phyloP scores from a whole-genome alignment of 164 flowering plant genomes.

The Dillenia turbinata region DNA sequence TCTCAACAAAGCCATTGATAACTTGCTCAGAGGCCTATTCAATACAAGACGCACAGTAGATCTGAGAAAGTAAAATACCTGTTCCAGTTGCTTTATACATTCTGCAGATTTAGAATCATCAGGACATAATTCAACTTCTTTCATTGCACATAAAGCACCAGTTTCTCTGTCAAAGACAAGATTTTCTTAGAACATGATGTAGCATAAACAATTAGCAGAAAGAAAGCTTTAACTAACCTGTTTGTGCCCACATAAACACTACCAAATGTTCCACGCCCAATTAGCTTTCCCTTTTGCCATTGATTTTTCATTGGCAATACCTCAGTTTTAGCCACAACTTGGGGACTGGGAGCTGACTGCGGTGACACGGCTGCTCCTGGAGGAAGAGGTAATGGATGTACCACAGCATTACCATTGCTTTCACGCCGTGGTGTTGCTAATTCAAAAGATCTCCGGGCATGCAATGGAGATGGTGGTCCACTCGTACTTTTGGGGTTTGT shows the following conservation, averaged over 20 bases:
- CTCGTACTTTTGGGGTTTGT: conserved; percentile 25
- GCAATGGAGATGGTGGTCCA: conserved; percentile 48
- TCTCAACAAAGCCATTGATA: no score
- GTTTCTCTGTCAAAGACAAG: conserved; percentile 49
- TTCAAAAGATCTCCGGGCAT: conserved; percentile 34
- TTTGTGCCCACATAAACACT: conserved; percentile 84
- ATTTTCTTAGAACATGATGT: not conserved
- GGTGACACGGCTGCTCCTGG: conserved; percentile 48
- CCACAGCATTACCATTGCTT: conserved; percentile 25
- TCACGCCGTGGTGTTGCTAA: conserved; percentile 29
- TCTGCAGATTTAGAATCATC: conserved; percentile 89
- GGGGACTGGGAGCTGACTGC: conserved; percentile 31
- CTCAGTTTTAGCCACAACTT: conserved; percentile 32
- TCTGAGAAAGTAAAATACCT: conserved; percentile 38
- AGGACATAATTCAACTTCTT: conserved; percentile 78
- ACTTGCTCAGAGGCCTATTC: no score
- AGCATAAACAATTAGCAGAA: conserved; percentile 7
- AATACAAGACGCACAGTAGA: not conserved
- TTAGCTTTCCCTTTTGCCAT: conserved; percentile 92
- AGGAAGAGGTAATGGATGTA: conserved; percentile 92
- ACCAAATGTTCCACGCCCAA: conserved; percentile 97
- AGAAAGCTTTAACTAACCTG: conserved; percentile 31
- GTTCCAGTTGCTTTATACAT: conserved; percentile 75
- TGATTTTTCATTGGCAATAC: conserved; percentile 33
- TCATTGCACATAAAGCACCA: conserved; percentile 97